Conservation (phyloP, 2,329 filamentous ascomycete genomes). For the Didymella arachidicola region DNA sequence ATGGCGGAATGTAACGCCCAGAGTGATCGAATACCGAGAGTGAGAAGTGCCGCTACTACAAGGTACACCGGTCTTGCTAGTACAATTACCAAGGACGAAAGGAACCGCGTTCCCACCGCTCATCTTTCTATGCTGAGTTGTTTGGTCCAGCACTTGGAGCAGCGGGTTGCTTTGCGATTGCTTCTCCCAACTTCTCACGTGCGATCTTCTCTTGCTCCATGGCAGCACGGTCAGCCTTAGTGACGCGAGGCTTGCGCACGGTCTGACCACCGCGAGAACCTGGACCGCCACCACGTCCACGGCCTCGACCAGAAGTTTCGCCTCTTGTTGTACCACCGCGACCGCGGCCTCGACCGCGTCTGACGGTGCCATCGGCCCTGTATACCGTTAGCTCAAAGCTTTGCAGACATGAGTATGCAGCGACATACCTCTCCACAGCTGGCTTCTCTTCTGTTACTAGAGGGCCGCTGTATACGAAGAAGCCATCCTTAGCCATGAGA, state of each 20-base stretch:
- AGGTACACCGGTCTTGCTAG: background rate
- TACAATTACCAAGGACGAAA: background rate
- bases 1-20: no score
- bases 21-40: background rate
- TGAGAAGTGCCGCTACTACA: background rate
- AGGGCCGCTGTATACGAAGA: constrained; percentile 96
- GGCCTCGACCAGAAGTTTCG: constrained; percentile 50
- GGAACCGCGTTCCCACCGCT: background rate
- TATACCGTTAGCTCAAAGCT: constrained; percentile 36
- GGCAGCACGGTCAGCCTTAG: constrained; percentile 82
- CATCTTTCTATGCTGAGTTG: constrained; percentile 10
- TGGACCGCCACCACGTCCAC: constrained; percentile 63
- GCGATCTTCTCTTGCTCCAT: constrained; percentile 84
- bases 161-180: constrained; percentile 39
- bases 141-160: constrained; percentile 23
- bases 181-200: constrained; percentile 63
- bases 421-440: constrained; percentile 65
- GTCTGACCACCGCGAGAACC: constrained; percentile 79
- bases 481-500: constrained; percentile 91
- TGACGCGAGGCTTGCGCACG: constrained; percentile 82
- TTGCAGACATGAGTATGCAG: background rate
- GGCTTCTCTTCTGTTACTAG: constrained; percentile 86
- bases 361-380: constrained; percentile 76
- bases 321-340: constrained; percentile 58
- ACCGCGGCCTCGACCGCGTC: constrained; percentile 68